These are phyloP conservation scores for Helotiales sp. DNA, from an alignment of 2,329 filamentous ascomycete genomes.

Conservation along the genomic window DNA sequence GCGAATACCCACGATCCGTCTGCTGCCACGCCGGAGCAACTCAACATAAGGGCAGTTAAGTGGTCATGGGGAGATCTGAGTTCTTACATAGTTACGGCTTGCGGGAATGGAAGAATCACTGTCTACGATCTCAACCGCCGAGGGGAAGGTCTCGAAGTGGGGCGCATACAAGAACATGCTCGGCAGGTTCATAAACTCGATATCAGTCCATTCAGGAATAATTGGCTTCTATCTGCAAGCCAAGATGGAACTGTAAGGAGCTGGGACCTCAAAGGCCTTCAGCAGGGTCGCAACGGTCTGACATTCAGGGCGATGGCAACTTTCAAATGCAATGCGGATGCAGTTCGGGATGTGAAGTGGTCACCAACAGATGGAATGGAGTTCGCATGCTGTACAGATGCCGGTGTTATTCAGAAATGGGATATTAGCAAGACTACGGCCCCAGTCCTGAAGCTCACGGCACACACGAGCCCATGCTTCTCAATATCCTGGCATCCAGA, in stretches of 20 bases:
- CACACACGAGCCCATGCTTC: conserved; percentile 63
- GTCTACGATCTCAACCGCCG: conserved; percentile 63
- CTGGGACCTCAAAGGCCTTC: conserved; percentile 59
- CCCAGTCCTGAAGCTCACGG: conserved; percentile 63
- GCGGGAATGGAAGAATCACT: conserved; percentile 67
- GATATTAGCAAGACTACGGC: conserved; percentile 60
- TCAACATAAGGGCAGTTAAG: conserved; percentile 67
- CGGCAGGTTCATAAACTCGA: conserved; percentile 68
- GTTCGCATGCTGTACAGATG: conserved; percentile 68
- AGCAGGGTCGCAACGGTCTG: conserved; percentile 54
- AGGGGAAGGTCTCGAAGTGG: conserved; percentile 51
- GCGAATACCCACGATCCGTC: conserved; percentile 49
- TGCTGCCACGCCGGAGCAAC: conserved; percentile 55
- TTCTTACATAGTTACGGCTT: conserved; percentile 65
- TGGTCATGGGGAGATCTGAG: conserved; percentile 55
- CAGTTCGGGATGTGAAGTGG: conserved; percentile 68
- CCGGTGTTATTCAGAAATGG: conserved; percentile 67
- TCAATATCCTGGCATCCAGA: conserved; percentile 72
- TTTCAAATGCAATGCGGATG: conserved; percentile 55
- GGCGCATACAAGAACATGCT: conserved; percentile 64
- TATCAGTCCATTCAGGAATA: conserved; percentile 63
- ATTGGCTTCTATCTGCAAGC: conserved; percentile 64
- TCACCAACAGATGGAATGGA: conserved; percentile 64
- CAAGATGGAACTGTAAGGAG: conserved; percentile 67
- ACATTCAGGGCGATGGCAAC: conserved; percentile 47